phyloP scores from a whole-genome alignment of 345 rosid genomes.

The Combretum micranthum region DNA sequence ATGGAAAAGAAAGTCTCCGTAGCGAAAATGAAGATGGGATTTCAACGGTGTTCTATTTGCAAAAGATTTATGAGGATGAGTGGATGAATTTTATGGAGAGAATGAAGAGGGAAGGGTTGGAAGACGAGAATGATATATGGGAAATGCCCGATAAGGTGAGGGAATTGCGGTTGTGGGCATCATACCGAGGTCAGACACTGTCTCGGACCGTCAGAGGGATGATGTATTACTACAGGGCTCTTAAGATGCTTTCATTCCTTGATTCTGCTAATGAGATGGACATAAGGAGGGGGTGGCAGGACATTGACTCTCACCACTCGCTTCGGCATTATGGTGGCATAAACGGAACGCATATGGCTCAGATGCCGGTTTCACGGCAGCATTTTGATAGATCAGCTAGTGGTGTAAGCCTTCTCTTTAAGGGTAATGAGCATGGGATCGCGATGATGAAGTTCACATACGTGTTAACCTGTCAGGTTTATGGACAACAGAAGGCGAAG shows the following conservation, averaged over 20 bases:
- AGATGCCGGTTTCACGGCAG: slow-evolving; percentile 16
- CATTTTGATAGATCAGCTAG: slow-evolving; percentile 41
- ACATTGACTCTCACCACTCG: slow-evolving; percentile 39
- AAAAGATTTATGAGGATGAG: slow-evolving; percentile 78
- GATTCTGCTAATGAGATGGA: slow-evolving; percentile 89
- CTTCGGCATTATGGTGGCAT: slow-evolving; percentile 16
- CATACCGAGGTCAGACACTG: slow-evolving; percentile 88
- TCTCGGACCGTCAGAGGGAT: slow-evolving; percentile 90
- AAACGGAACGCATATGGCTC: slow-evolving; percentile 17
- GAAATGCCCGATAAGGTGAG: slow-evolving; percentile 29
- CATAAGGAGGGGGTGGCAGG: slow-evolving; percentile 48
- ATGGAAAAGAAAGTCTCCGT: slow-evolving; percentile 56
- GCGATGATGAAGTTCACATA: slow-evolving; percentile 86
- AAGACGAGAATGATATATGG: slow-evolving; percentile 69
- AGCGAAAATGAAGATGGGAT: slow-evolving; percentile 85
- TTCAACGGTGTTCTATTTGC: slow-evolving; percentile 76
- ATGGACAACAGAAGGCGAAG: slow-evolving; percentile 69
- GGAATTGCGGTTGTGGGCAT: slow-evolving; percentile 92
- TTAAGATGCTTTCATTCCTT: slow-evolving; percentile 77
- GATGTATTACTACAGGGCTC: slow-evolving; percentile 91
- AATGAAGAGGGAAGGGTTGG: slow-evolving; percentile 76
- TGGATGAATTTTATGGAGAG: slow-evolving; percentile 85
- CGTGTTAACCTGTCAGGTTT: slow-evolving; percentile 77
- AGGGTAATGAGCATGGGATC: slow-evolving; percentile 75
- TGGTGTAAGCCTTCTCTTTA: slow-evolving; percentile 57